Evolutionary conservation across 306 rosid genomes (phyloP).

Genomic region (Alnus rubra): DNA sequence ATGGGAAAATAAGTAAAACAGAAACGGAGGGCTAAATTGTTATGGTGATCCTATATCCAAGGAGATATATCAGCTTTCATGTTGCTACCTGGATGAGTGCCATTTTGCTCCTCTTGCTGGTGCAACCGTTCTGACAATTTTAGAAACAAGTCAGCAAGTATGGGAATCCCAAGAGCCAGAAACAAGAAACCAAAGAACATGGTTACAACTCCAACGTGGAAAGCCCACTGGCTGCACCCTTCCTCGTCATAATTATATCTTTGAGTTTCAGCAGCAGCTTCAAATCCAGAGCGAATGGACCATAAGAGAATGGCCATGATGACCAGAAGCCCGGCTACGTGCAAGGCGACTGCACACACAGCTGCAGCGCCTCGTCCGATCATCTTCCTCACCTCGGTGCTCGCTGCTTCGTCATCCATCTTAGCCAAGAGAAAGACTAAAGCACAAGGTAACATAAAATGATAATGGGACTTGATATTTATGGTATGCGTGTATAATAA

Average conservation of each 20-base stretch:
- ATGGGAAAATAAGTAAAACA: not conserved
- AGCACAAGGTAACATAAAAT: no score
- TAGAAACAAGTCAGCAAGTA: slow-evolving; percentile 47
- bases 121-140: slow-evolving; percentile 44
- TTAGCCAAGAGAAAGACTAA: not conserved
- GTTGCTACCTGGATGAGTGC: slow-evolving; percentile 25
- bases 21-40: not conserved
- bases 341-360: slow-evolving; percentile 26
- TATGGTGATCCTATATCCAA: slow-evolving; percentile 9
- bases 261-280: not conserved
- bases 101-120: slow-evolving; percentile 34
- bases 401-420: slow-evolving; percentile 25
- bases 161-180: slow-evolving; percentile 49
- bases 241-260: no score
- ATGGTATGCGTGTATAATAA: no score
- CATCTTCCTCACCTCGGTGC: slow-evolving; percentile 28
- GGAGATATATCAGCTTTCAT: slow-evolving; percentile 5
- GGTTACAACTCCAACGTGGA: no score
- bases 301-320: slow-evolving; percentile 38
- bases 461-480: not conserved
- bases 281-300: slow-evolving; percentile 39
- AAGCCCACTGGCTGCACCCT: no score
- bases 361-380: not conserved
- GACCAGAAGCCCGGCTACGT: slow-evolving; percentile 29
- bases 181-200: slow-evolving; percentile 18